phyloP scores from a whole-genome alignment of 805 yeast species.

The Hanseniaspora opuntiae region DNA sequence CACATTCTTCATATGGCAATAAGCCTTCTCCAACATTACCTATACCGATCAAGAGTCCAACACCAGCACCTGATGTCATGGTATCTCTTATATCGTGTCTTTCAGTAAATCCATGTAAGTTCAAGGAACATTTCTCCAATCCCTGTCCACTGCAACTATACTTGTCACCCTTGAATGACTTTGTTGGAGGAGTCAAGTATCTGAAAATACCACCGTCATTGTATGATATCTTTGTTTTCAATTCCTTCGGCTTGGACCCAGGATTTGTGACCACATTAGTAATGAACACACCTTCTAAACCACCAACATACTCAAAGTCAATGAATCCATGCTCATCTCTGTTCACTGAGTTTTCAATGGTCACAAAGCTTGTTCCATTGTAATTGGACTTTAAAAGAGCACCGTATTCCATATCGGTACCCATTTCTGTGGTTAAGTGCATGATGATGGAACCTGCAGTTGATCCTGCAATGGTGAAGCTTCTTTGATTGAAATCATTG shows the following conservation, averaged over 20 bases:
- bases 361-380: slow-evolving; percentile 76
- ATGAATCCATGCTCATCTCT: slow-evolving; percentile 62
- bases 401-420: slow-evolving; percentile 50
- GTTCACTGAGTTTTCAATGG: slow-evolving; percentile 57
- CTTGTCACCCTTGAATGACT: slow-evolving; percentile 46
- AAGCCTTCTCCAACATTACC: slow-evolving; percentile 75
- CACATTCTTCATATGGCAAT: slow-evolving; percentile 35
- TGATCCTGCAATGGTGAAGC: slow-evolving; percentile 70
- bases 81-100: slow-evolving; percentile 73
- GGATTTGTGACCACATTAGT: slow-evolving; percentile 54
- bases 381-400: slow-evolving; percentile 75
- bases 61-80: slow-evolving; percentile 74
- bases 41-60: slow-evolving; percentile 79
- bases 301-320: slow-evolving; percentile 74
- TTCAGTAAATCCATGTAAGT: slow-evolving; percentile 84
- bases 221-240: slow-evolving; percentile 64
- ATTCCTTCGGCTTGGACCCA: slow-evolving; percentile 36
- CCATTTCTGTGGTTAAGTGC: slow-evolving; percentile 60
- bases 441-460: slow-evolving; percentile 59
- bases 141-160: slow-evolving; percentile 40
- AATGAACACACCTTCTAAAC: slow-evolving; percentile 71
- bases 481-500: slow-evolving; percentile 47
- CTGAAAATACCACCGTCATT: slow-evolving; percentile 90
- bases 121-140: slow-evolving; percentile 56
- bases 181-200: slow-evolving; percentile 52